phyloP scores from a whole-genome alignment of 768 basidiomycete genomes.

The Leucogyrophana mollusca region DNA sequence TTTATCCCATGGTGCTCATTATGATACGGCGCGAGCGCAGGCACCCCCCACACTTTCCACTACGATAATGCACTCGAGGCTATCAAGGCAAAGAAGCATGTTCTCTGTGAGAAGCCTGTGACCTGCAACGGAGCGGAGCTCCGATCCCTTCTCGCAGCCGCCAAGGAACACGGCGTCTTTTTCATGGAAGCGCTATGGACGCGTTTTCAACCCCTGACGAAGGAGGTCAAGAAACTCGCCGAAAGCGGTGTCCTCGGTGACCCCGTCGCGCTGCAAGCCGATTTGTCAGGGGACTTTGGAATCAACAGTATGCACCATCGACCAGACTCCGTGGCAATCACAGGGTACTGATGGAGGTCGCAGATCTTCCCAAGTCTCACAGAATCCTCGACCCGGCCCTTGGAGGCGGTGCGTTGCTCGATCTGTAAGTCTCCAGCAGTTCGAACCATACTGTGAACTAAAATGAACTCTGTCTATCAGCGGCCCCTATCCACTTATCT shows the following conservation, averaged over 20 bases:
- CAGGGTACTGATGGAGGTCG: background rate
- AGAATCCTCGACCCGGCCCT: constrained; percentile 77
- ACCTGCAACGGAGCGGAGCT: constrained; percentile 78
- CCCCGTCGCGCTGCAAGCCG: constrained; percentile 69
- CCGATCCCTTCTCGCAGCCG: constrained; percentile 66
- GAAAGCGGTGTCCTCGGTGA: constrained; percentile 65
- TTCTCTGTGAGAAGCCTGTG: constrained; percentile 88
- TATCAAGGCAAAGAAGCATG: constrained; percentile 77
- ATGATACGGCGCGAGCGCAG: constrained; percentile 37
- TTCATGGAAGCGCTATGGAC: constrained; percentile 95
- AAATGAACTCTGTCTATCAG: constrained; percentile 33
- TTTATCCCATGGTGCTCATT: background rate
- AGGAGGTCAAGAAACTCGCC: constrained; percentile 62
- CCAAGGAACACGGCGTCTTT: constrained; percentile 78
- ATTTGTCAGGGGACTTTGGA: constrained; percentile 70
- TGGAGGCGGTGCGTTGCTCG: constrained; percentile 82
- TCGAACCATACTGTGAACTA: background rate
- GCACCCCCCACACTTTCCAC: constrained; percentile 85
- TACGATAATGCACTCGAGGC: constrained; percentile 75
- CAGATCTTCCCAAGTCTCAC: constrained; percentile 67
- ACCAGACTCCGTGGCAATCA: no score
- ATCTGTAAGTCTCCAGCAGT: constrained; percentile 57
- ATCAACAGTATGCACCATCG: constrained; percentile 48
- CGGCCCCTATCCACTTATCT: constrained; percentile 80
- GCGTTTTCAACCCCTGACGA: constrained; percentile 69